Base-by-base conservation (phyloP, 805 yeast species). In the Wickerhamiella galacta region DNA sequence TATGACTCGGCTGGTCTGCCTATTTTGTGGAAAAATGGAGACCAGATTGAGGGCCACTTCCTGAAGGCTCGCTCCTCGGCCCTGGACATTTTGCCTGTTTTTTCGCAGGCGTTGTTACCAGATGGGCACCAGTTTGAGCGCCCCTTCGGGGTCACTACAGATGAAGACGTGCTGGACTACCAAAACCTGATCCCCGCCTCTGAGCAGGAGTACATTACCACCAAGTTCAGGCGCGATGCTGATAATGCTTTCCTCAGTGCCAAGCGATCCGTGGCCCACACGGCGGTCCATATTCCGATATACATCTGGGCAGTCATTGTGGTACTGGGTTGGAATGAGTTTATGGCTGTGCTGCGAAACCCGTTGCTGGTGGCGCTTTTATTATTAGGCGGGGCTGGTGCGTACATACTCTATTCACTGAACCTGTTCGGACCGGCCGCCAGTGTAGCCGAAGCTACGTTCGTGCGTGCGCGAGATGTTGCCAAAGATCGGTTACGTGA, bases 301-400 rank as follows among this genome's bases (percentile, higher is more conserved):
- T 90, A 76, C 61, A 70, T 90, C 36, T 83, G 81, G 56, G 57
- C 71, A 8, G 48, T 87, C 10, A 58, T 90, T 16, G 53, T 77
- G 2, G 72, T 79, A 3, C 60, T 90, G 16, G 98, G 98, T 7
- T 90, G 95, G 95, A 85, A 85, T 53, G 95, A 90, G 61, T 75
- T 90, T 43, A 68, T 83, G 77, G 76, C 90, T 7, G 70, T 90
- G 12, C 49, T 90, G 28, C 68, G 92, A 41, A 85, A 80, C 50
- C 95, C 98, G 33, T 46, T 87, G n/a, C 67, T 78, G 44, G 72
- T 85, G 42, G 26, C 54, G 25, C 51, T 83, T 31, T 45, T 68
- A 1, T 50, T 85, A 28, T 32, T 82, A 8, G 28, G 64, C 1
- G 67, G 67, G 1, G 80, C 78, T 0, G 76, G 70, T 1, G 49